These are phyloP conservation scores for Hondaea fermentalgiana DNA, from an alignment of 108 stramenopile genomes.

Conservation along the genomic window DNA sequence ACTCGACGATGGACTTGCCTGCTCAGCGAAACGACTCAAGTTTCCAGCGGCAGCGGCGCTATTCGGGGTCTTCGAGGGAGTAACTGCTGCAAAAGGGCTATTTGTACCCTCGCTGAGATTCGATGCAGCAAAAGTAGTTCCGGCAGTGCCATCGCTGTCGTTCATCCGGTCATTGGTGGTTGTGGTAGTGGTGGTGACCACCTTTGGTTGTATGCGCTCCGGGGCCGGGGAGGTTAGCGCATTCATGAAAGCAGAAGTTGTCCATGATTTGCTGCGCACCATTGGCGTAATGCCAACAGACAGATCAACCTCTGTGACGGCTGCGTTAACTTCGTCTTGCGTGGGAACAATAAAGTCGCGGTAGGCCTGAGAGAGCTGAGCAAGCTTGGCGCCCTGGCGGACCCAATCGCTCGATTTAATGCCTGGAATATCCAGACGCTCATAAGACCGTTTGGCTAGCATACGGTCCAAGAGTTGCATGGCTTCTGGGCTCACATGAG, in stretches of 20 bases:
- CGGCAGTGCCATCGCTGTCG: too few species aligned
- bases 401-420: neutral
- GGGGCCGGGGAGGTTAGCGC: too few species aligned
- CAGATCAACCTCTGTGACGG: neutral
- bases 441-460: neutral
- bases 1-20: neutral
- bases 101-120: too few species aligned
- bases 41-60: too few species aligned
- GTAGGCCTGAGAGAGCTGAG: neutral
- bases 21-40: too few species aligned
- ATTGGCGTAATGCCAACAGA: neutral
- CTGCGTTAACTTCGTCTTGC: neutral
- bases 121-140: too few species aligned
- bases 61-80: too few species aligned
- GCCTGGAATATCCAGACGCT: neutral
- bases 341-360: neutral
- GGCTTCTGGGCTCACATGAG: neutral
- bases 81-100: too few species aligned
- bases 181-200: too few species aligned
- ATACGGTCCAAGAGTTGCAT: neutral
- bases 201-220: too few species aligned
- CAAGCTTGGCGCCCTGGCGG: neutral
- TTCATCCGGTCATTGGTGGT: too few species aligned
- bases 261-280: constrained; percentile 1
- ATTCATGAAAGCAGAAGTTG: neutral